Base-by-base conservation (phyloP, 495 filamentous ascomycete species). In the Xeromyces bisporus region DNA sequence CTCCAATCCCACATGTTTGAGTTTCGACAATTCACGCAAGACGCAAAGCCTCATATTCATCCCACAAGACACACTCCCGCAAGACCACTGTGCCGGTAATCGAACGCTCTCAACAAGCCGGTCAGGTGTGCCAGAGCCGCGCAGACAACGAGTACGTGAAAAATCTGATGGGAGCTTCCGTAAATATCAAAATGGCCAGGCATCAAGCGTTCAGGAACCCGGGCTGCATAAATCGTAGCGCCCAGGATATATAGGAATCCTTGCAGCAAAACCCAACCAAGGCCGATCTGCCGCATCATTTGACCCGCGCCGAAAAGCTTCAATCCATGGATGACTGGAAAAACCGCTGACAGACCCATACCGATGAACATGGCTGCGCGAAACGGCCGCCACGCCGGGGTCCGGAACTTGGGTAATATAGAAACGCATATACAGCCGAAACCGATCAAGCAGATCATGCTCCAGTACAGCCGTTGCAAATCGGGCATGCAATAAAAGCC, bases 351-450 rank as follows among this genome's bases (percentile, higher is more conserved):
- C 26, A 84, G 56, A 7, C 89, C 89, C 58, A 96, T 77, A 15
- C 67, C 69, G 24, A 93, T 75, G 50, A 94, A 97, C 83, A 96
- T 92, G 33, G 66, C 58, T 7, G 91, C 84, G 24, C 89, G 73
- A 49, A 91, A 84, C 9, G 82, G 81, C 9, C 87, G 65, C 71
- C 75, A 89, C 13, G 56, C 58, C 3, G 89, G 78, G 0, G 81
- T 80, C 21, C 89, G 71, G 53, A 96, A 93, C 31, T 62, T 64
- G 7, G 87, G 80, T 18, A 80, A 56, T 43, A 84, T 65, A 15
- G 78, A 83, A 7, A 87, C 81, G 17, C 65, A 45, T 6, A 77
- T 64, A 37, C 84, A 93, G 32, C 73, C 76, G 8, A 77, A 38
- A 5, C 79, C 86, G 28, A 93, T 62, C 23, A 71, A 60, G 27